A percentile compares a stretch with the other conserved stretches of the same genome.
Evolutionary conservation across 805 yeast species (phyloP).

Genomic region (Ogataea sp.): DNA sequence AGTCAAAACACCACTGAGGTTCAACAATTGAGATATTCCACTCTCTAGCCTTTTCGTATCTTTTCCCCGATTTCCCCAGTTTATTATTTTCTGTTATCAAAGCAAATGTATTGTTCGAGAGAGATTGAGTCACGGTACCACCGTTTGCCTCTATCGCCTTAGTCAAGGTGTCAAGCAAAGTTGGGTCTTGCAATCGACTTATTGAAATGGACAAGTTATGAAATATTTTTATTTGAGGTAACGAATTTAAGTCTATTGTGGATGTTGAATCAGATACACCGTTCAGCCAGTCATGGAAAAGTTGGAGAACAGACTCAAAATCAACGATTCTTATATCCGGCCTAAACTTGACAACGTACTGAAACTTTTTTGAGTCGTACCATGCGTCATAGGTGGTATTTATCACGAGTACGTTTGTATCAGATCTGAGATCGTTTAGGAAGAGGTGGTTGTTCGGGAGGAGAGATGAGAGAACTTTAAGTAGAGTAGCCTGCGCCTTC

Average conservation of each 20-base stretch:
- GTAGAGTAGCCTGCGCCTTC: conserved; percentile 8
- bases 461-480: conserved; percentile 9
- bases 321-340: conserved; percentile 50
- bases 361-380: conserved; percentile 43
- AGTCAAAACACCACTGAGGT: conserved; percentile 44
- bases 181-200: conserved; percentile 17
- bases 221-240: conserved; percentile 33
- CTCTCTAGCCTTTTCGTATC: conserved; percentile 44
- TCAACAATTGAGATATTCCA: conserved; percentile 50
- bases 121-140: conserved; percentile 41
- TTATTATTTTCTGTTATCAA: conserved; percentile 36
- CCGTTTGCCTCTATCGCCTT: conserved; percentile 32
- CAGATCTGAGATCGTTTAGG: conserved; percentile 19
- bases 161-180: conserved; percentile 18
- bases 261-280: no score
- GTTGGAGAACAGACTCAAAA: conserved; percentile 34
- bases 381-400: conserved; percentile 17
- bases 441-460: no score
- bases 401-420: conserved; percentile 16
- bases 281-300: conserved; percentile 46
- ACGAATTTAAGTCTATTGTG: no score
- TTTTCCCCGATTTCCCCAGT: conserved; percentile 32
- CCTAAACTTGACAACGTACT: conserved; percentile 38
- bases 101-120: conserved; percentile 34
- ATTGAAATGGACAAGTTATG: conserved; percentile 32